Conservation (phyloP, 768 basidiomycete genomes). For the Rubroboletus pulcherrimus region DNA sequence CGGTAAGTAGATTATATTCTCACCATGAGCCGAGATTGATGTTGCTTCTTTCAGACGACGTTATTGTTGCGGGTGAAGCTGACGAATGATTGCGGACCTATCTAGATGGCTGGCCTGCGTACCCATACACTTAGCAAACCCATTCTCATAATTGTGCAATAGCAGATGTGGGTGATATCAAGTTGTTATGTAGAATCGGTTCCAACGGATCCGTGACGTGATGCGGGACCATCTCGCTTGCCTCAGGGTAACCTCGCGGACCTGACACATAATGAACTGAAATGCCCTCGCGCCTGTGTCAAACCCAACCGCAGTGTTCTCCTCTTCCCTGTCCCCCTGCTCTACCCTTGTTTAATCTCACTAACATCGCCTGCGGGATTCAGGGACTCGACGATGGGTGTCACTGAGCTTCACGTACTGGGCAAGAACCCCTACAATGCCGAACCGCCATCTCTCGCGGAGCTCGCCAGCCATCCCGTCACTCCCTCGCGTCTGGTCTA, state of each 20-base stretch:
- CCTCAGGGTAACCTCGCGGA: not conserved
- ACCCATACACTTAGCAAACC: constrained; percentile 17
- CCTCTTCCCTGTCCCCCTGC: not conserved
- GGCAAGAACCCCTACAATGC: constrained; percentile 60
- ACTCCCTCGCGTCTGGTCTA: constrained; percentile 68
- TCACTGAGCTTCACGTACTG: constrained; percentile 15
- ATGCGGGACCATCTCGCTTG: not conserved
- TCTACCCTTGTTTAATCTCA: not conserved
- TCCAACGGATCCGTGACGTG: not conserved
- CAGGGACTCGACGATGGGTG: constrained; percentile 18
- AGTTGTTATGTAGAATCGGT: not conserved
- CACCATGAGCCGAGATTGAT: not conserved
- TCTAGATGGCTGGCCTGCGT: constrained; percentile 13
- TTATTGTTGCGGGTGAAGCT: constrained; percentile 67
- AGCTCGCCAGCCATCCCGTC: constrained; percentile 40
- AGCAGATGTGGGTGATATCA: not conserved
- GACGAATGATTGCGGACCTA: constrained; percentile 48
- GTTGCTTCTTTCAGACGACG: constrained; percentile 55
- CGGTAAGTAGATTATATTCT: constrained; percentile 42
- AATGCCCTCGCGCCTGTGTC: not conserved
- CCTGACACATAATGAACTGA: not conserved
- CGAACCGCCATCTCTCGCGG: constrained; percentile 58
- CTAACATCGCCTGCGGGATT: not conserved
- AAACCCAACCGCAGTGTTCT: too few relatives aligned
- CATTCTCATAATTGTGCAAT: constrained; percentile 25